Evolutionary conservation across 441 rosid genomes (phyloP), one percentile per base, ranked within the genome.

Genomic region (Bruguiera hainesii): DNA sequence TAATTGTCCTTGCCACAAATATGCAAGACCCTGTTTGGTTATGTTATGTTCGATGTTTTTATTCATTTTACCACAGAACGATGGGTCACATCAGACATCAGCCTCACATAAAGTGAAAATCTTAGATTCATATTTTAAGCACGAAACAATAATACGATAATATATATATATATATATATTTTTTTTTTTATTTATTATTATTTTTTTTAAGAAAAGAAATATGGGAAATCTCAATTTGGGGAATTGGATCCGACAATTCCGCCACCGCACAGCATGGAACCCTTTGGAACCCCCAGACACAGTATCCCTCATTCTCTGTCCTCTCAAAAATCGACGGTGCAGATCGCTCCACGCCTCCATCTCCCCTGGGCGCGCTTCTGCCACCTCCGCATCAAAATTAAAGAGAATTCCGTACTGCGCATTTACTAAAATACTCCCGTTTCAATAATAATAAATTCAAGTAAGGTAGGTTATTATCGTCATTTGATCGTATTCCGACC

Each of bases 191-290:
- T 20, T 20, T 20, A 20, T 11, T 39, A 11, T 10, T 39, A 11
- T 13, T 37, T 9, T n/a, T 37, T 39, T 3, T 23, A 55, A 2
- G 18, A 53, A 53, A 53, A 53, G 9, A n/a, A 53, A 19, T 1
- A 53, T 13, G 48, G 16, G 21, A 53, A 53, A 8, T 53, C 28
- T 7, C 28, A 21, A 53, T 7, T 52, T 35, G 46, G 46, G 15
- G 46, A 11, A 39, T n/a, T 52, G 33, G 76, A 80, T 79, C 87
- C 81, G 80, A 79, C 89, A 72, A 5, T 69, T 23, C 61, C 63
- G 78, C 84, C 80, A 82, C 85, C 77, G 55, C 57, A 29, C 74
- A 57, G 83, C 75, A 76, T 81, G 87, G 63, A 61, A 52, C 63
- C 68, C 60, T 39, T 72, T 65, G 48, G 3, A 21, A 5, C 21